phyloP scores from a whole-genome alignment of 352 stramenopile genomes.

The Achlya hypogyna region DNA sequence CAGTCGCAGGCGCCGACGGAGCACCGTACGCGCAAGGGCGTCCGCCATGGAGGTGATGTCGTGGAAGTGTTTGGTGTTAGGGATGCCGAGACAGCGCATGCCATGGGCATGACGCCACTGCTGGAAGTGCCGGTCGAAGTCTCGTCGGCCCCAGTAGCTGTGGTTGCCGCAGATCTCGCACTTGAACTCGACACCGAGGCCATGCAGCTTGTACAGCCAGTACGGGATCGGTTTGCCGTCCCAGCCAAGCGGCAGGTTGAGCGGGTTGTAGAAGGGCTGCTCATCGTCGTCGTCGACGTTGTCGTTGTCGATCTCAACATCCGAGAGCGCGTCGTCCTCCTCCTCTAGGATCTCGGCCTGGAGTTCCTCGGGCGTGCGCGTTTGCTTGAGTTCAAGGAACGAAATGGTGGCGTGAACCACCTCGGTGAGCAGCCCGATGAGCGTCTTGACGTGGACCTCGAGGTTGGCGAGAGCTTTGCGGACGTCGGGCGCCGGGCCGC shows the following conservation, averaged over 20 bases:
- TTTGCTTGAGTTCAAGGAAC: conserved; percentile 82
- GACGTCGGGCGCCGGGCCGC: not conserved
- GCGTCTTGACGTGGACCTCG: conserved; percentile 56
- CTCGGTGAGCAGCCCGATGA: conserved; percentile 74
- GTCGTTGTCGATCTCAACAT: conserved; percentile 67
- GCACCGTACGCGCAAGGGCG: conserved; percentile 66
- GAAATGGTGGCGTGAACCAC: conserved; percentile 77
- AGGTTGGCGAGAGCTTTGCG: conserved; percentile 53
- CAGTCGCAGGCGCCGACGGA: not conserved
- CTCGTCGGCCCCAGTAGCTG: conserved; percentile 93
- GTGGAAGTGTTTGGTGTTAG: conserved; percentile 99
- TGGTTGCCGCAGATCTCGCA: conserved; percentile 99
- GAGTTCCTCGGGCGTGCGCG: conserved; percentile 78
- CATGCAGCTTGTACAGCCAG: conserved; percentile 99
- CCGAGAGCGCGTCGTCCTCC: conserved; percentile 73
- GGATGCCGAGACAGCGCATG: conserved; percentile 98
- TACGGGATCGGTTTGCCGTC: conserved; percentile 99
- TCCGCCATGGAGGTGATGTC: conserved; percentile 98
- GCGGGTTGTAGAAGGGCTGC: conserved; percentile 97
- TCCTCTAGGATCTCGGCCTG: conserved; percentile 80
- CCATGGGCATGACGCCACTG: conserved; percentile 96
- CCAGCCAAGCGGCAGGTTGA: conserved; percentile 97
- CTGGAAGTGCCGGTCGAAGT: conserved; percentile 97
- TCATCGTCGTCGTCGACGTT: conserved; percentile 83
- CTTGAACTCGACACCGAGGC: conserved; percentile 96